These are phyloP conservation scores for Volutella citrinella DNA, from an alignment of 2,329 filamentous ascomycete genomes.

Conservation along the genomic window DNA sequence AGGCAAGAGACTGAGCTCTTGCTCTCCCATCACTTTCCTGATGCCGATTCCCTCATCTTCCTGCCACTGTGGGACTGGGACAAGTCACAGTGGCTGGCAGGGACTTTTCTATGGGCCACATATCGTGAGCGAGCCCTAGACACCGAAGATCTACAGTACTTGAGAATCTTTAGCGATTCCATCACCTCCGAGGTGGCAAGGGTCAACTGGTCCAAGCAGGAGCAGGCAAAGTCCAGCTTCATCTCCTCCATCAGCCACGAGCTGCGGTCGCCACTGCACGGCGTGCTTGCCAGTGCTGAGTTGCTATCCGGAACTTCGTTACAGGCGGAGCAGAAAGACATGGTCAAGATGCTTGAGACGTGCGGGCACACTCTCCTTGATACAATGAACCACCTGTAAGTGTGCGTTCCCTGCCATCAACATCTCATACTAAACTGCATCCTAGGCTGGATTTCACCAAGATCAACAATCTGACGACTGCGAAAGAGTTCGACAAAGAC, in stretches of 20 bases:
- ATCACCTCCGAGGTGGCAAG: slow-evolving; percentile 9
- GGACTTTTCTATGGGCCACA: too few species aligned
- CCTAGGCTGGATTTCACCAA: slow-evolving; percentile 47
- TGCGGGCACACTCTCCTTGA: slow-evolving; percentile 48
- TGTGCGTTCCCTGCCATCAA: too few species aligned
- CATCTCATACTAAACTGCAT: too few species aligned
- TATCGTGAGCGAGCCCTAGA: too few species aligned
- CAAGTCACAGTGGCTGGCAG: too few species aligned
- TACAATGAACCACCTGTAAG: slow-evolving; percentile 46
- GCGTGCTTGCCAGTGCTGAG: slow-evolving; percentile 51
- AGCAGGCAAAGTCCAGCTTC: slow-evolving; percentile 7
- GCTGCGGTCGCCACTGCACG: slow-evolving; percentile 54
- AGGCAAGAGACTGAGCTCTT: too few species aligned
- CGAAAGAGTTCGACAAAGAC: too few species aligned
- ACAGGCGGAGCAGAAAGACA: slow-evolving; percentile 38
- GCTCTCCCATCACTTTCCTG: too few species aligned
- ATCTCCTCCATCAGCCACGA: slow-evolving; percentile 51
- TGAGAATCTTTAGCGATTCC: slow-evolving; percentile 5
- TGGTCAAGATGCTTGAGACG: slow-evolving; percentile 45
- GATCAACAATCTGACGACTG: slow-evolving; percentile 39
- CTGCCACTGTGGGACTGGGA: too few species aligned
- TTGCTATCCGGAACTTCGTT: slow-evolving; percentile 45
- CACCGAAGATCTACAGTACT: slow-evolving; percentile 7
- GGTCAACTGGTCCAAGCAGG: slow-evolving; percentile 4
- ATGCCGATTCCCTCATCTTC: too few species aligned